Evolutionary conservation across 2,329 filamentous ascomycete genomes (phyloP).

Genomic region (Raffaelea arxii): DNA sequence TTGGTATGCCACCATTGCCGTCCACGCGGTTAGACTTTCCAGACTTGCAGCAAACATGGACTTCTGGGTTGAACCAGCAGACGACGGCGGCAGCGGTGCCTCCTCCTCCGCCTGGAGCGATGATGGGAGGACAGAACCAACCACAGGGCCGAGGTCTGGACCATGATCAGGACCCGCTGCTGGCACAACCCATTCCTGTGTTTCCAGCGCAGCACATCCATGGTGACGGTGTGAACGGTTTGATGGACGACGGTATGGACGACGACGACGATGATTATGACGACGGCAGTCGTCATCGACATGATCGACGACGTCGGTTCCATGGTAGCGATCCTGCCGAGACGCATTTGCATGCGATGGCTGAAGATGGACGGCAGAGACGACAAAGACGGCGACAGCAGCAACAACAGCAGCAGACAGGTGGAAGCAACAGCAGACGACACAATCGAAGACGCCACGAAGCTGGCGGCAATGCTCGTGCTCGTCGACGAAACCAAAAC

Average conservation of each 20-base stretch:
- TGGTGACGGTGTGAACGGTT: constrained; percentile 1
- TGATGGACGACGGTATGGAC: neutral
- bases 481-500: no score
- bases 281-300: neutral
- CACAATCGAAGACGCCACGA: neutral
- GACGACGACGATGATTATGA: neutral
- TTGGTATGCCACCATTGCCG: constrained; percentile 28
- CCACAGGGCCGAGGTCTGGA: neutral
- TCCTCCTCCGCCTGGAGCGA: neutral
- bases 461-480: no score
- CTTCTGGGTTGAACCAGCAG: constrained; percentile 22
- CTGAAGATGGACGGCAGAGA: constrained; percentile 28
- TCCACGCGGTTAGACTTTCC: constrained; percentile 32
- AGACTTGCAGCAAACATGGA: constrained; percentile 28
- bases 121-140: no score
- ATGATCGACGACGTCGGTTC: constrained; percentile 17
- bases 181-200: neutral
- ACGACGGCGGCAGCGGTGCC: neutral
- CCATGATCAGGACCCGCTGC: neutral
- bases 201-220: constrained; percentile 9
- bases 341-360: constrained; percentile 33
- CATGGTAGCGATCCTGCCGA: constrained; percentile 38
- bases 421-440: constrained; percentile 4
- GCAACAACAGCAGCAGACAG: constrained; percentile 1
- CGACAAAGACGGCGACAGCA: constrained; percentile 8